A percentile compares a stretch with the other conserved stretches of the same genome.
phyloP scores from a whole-genome alignment of 176 grass and related monocot genomes.

The Cenchrus americanus region DNA sequence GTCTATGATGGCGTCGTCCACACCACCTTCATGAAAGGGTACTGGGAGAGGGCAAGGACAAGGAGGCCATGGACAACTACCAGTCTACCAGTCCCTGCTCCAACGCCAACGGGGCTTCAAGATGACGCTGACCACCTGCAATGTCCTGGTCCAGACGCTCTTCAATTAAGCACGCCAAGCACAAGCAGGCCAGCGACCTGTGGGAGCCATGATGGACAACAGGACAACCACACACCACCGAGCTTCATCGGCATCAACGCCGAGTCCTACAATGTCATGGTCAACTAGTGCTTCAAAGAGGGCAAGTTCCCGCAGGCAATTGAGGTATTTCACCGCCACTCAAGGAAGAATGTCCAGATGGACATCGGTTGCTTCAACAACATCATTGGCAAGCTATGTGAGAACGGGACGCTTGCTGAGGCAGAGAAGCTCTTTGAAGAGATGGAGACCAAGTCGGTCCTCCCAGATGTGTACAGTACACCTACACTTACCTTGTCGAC shows the following conservation, averaged over 20 bases:
- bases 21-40: no score
- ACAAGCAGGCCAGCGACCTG: slow-evolving; percentile 51
- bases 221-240: slow-evolving; percentile 60
- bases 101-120: slow-evolving; percentile 53
- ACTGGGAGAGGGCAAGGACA: no score
- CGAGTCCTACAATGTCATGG: slow-evolving; percentile 62
- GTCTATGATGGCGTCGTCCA: no score
- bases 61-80: slow-evolving; percentile 61
- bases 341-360: slow-evolving; percentile 53
- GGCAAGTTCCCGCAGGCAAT: slow-evolving; percentile 63
- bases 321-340: slow-evolving; percentile 49
- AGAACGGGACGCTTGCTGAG: slow-evolving; percentile 57
- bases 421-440: no score
- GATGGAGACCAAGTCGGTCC: slow-evolving; percentile 61
- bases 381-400: slow-evolving; percentile 64
- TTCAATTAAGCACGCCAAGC: slow-evolving; percentile 59
- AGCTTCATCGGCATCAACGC: slow-evolving; percentile 58
- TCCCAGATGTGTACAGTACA: slow-evolving; percentile 60
- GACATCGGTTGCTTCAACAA: slow-evolving; percentile 71
- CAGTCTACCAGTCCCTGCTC: slow-evolving; percentile 64
- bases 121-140: slow-evolving; percentile 64
- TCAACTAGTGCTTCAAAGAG: slow-evolving; percentile 66
- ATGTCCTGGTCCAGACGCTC: slow-evolving; percentile 54
- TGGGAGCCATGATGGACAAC: slow-evolving; percentile 65
- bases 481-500: slow-evolving; percentile 45